Evolutionary conservation across 306 rosid species (phyloP).

Genomic region (Luffa aegyptiaca): DNA sequence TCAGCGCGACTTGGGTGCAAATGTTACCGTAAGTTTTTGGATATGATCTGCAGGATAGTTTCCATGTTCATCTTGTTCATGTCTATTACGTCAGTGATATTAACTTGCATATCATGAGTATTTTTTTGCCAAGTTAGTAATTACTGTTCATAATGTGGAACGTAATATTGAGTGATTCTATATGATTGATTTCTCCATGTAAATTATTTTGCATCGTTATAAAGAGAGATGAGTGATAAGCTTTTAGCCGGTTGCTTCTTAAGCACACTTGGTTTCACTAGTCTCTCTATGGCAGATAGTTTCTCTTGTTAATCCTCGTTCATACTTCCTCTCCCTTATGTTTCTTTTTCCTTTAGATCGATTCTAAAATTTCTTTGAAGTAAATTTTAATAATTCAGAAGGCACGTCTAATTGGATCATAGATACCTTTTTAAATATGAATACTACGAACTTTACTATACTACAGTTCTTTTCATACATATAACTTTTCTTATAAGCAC

Average conservation of each 20-base stretch:
- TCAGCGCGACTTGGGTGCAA: conserved; percentile 48
- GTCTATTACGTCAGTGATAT: background rate
- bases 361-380: background rate
- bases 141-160: background rate
- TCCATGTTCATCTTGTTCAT: background rate
- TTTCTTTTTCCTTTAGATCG: background rate
- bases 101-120: background rate
- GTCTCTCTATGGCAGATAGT: background rate
- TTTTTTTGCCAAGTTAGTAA: background rate
- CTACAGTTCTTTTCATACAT: background rate
- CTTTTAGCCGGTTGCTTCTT: background rate
- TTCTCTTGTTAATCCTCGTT: background rate
- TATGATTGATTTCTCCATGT: background rate
- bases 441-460: background rate
- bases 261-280: background rate
- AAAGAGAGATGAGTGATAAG: background rate
- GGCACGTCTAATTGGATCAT: background rate
- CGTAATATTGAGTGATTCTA: background rate
- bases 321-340: background rate
- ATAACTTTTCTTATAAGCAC: background rate
- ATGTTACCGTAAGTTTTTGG: conserved; percentile 78
- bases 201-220: background rate
- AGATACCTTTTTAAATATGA: background rate
- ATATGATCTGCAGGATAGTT: background rate
- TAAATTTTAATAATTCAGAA: background rate